A percentile compares a stretch with the other conserved stretches of the same genome.
Evolutionary conservation across 208 protist species (phyloP).

Genomic region (Borovskyia barvae): DNA sequence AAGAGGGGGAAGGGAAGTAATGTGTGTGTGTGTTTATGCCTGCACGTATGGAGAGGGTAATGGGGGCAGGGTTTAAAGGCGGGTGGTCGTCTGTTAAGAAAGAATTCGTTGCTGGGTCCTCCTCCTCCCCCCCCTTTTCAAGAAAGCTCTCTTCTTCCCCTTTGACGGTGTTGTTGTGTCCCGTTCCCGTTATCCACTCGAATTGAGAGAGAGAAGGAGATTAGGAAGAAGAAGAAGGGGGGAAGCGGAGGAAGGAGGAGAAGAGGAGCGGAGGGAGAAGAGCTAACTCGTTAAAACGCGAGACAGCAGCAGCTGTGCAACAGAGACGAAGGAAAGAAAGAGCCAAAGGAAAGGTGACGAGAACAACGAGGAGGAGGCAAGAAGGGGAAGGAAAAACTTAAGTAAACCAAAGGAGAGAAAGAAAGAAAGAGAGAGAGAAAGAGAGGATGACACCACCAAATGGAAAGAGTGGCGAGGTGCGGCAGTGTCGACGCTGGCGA

Average conservation of each 20-base stretch:
- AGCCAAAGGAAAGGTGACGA: constrained; percentile 9
- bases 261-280: constrained; percentile 1
- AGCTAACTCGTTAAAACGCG: not conserved
- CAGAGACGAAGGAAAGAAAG: not conserved
- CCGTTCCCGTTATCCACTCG: no score
- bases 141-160: no score
- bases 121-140: no score
- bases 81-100: no score
- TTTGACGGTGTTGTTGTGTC: no score
- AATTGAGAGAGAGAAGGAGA: not conserved
- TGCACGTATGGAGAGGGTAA: not conserved
- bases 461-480: no score
- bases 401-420: constrained; percentile 3
- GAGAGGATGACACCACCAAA: no score
- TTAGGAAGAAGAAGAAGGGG: not conserved
- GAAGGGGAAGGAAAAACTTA: constrained; percentile 12
- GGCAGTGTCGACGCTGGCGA: no score
- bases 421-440: constrained; percentile 5
- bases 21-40: not conserved
- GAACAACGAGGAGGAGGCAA: not conserved
- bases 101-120: no score
- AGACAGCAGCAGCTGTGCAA: not conserved
- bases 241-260: constrained; percentile 9
- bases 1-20: not conserved
- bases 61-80: no score